Base-by-base conservation (phyloP, 805 yeast genomes). In the Vanderwaltozyma polyspora region DNA sequence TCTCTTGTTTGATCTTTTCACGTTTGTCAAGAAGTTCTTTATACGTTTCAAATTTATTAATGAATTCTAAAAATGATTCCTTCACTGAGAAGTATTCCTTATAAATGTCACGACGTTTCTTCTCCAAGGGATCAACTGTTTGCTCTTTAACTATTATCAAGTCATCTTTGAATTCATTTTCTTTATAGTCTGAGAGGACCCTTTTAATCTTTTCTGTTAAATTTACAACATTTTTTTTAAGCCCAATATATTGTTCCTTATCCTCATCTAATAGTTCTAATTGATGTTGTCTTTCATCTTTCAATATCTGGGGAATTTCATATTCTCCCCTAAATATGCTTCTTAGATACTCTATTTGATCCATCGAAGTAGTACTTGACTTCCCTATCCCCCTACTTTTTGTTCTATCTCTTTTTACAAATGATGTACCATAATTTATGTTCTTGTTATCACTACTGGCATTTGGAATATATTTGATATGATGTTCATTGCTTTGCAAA, bases 11-110 rank as follows among this genome's bases (percentile, higher is more conserved):
- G 15, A 59, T 44, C 32, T 57, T 64, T 34, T 57, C 53, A 24
- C 70, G 59, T 42, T 68, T 70, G 31, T 59, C 60, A 39, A 68
- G 48, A 15, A 68, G 54, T 36, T 60, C 60, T 41, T 63, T 69
- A 40, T 68, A 70, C 32, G 59, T 64, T 36, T 59, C 62, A 45
- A 60, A 67, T 27, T 60, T 64, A 19, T 54, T 51, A 25, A 56
- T 58, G 33, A 60, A 57, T 5, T 51, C 44, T 11, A 49, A 29
- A 12, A 51, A 39, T 5, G 56, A 43, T n/a, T 51, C 44, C 29
- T 57, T 54, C 31, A 57, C 52, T 28, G 41, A 43, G 12, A 46
- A 38, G 18, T 39, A 35, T 13, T 44, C 41, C 24, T 37, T 31
- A 18, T 42, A 39, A 32, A 42, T 47, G n/a, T 46, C 44, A 17